Evolutionary conservation across 129 eudicot genomes (phyloP), one percentile per base, ranked within the genome.

Genomic region (Heracleum sosnowskyi): DNA sequence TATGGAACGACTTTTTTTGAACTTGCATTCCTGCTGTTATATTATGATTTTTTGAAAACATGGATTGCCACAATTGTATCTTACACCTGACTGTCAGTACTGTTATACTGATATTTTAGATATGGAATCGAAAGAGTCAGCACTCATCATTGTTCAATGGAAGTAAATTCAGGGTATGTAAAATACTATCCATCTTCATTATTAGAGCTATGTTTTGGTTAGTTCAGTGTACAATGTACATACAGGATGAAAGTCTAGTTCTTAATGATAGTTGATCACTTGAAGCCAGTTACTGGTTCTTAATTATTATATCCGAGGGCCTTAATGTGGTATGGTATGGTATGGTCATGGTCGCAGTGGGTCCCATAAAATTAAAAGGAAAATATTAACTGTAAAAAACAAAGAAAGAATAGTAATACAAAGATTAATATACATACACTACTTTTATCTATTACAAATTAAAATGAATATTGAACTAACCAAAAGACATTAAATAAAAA

Each of bases 101-200:
- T 53, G 40, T 39, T 51, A 34, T 73, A 45, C 31, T 70, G 57
- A 41, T 44, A 81, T 86, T 79, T 78, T 81, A 96, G 99, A 96
- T 96, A 76, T 96, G 99, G 99, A 87, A 96, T 69, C 79, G 76
- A 73, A 90, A 89, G 83, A 83, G 85, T 87, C 90, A 83, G 40
- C 80, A 84, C 74, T 90, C 80, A 78, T 47, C 92, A 75, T 78
- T 95, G 82, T 92, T 79, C 91, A 96, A 92, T 60, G 99, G 97
- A 42, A 82, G 83, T 47, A 96, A 96, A 87, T 92, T 95, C 81
- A 88, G 98, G 93, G 97, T 92, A 80, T 41, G 96, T 53, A n/a
- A 72, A 51, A 76, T 76, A 75, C 77, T 62, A 31, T 76, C 75
- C 1, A 31, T 42, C 47, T 81, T 64, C 18, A 8, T 69, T 69